phyloP scores from a whole-genome alignment of 1,284 basidiomycete genomes.

The Naganishia sp. region DNA sequence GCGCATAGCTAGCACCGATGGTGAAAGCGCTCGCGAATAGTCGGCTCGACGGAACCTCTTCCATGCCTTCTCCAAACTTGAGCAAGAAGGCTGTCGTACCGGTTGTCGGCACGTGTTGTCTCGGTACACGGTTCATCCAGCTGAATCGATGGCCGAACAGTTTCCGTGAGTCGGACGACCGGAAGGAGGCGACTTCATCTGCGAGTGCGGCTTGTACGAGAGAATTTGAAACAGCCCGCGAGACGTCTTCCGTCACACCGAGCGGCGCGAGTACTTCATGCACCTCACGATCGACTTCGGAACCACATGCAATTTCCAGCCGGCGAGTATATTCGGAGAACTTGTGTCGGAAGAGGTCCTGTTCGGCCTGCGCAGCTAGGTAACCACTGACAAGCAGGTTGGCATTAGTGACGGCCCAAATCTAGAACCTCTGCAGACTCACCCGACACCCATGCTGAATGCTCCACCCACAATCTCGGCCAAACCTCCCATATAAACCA shows the following conservation, averaged over 20 bases:
- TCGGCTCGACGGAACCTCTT: conserved; percentile 73
- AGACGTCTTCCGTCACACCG: conserved; percentile 80
- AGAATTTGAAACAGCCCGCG: conserved; percentile 73
- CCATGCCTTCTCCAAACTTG: conserved; percentile 86
- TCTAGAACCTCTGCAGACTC: not conserved
- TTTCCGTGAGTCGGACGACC: conserved; percentile 1
- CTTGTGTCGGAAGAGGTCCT: conserved; percentile 83
- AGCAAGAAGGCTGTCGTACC: conserved; percentile 87
- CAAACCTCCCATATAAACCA: conserved; percentile 87
- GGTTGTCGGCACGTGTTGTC: conserved; percentile 39
- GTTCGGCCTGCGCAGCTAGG: conserved; percentile 92
- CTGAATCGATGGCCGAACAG: conserved; percentile 18
- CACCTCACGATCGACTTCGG: conserved; percentile 95
- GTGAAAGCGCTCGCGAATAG: conserved; percentile 85
- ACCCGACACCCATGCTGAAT: conserved; percentile 85
- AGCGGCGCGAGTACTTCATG: conserved; percentile 81
- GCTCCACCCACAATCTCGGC: conserved; percentile 92
- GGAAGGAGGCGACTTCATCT: conserved; percentile 14
- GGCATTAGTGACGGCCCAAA: not conserved
- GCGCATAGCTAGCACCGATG: conserved; percentile 77
- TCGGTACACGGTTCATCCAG: conserved; percentile 14
- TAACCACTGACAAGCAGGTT: conserved; percentile 64
- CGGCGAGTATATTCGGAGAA: conserved; percentile 72
- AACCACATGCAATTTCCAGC: conserved; percentile 80
- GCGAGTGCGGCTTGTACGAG: conserved; percentile 67